A percentile compares a stretch with the other conserved stretches of the same genome.
These are phyloP conservation scores for Mortierella antarctica DNA, from an alignment of 192 early-diverging fungal genomes.

Conservation along the genomic window DNA sequence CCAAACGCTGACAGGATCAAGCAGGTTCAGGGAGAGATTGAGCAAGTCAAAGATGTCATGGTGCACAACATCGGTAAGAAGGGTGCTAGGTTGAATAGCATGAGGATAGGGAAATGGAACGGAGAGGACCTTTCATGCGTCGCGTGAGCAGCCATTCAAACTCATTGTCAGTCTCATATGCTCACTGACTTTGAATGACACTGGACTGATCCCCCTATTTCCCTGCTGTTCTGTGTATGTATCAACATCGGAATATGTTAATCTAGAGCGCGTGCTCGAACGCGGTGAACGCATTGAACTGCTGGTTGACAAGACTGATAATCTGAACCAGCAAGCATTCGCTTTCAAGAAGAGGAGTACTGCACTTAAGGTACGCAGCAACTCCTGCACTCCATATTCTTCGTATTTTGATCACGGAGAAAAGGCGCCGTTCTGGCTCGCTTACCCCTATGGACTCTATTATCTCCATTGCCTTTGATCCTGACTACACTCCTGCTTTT, in stretches of 20 bases:
- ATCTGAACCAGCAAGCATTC: slow-evolving; percentile 87
- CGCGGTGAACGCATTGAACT: slow-evolving; percentile 91
- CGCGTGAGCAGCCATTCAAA: too few species aligned
- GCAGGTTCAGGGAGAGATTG: slow-evolving; percentile 86
- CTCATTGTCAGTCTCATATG: background rate
- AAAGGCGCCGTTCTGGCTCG: too few species aligned
- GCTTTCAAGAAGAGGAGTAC: slow-evolving; percentile 90
- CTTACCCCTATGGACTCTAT: background rate
- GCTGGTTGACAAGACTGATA: slow-evolving; percentile 91
- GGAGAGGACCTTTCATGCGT: too few species aligned
- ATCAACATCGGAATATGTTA: background rate
- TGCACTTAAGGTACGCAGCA: slow-evolving; percentile 67
- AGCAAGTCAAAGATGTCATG: slow-evolving; percentile 93
- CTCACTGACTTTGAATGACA: background rate
- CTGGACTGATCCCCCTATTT: slow-evolving; percentile 4
- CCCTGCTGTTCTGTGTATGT: background rate
- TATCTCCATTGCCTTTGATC: background rate
- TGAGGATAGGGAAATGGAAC: too few species aligned
- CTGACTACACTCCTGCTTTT: background rate
- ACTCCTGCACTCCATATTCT: background rate
- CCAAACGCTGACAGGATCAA: slow-evolving; percentile 77
- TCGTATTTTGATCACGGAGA: background rate
- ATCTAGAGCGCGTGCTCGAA: slow-evolving; percentile 83
- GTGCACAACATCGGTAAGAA: slow-evolving; percentile 86
- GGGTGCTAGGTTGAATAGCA: too few species aligned